Evolutionary conservation across 1,139 yeast genomes (phyloP), one percentile per base, ranked within the genome.

Genomic region (Trichomonascaceae sp.): DNA sequence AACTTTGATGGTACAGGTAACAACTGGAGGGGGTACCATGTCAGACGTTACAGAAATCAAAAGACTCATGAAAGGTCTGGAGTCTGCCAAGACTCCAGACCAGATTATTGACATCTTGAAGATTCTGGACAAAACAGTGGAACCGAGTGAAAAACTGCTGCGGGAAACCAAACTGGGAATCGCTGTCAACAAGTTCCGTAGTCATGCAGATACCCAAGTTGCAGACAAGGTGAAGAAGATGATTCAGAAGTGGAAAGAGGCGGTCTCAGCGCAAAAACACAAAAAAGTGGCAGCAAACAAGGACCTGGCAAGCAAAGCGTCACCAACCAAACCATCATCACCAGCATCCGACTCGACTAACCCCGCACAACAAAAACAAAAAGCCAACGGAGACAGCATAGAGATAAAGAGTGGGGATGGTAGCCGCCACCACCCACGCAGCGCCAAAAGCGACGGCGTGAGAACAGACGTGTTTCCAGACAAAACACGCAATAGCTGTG

Each of bases 121-220:
- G 31, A 67, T 71, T 28, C 63, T 89, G 39, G 75, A 78, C 46
- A 74, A 69, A 41, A 84, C 81, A 9, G 84, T 85, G 33, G 65
- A 67, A 45, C 95, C 97, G 8, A 76, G 93, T 1, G 97, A 89
- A 54, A 73, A 76, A 52, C 66, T 87, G 28, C 64, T 89, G 35
- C 67, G 95, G 51, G 84, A 87, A 52, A 89, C 98, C n/a, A 85
- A 84, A 57, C 89, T 89, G n/a, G 98, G 98, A 40, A 92, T 89
- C 17, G 92, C 89, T 4, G 97, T 89, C 31, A 92, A 92, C 60
- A 85, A 84, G 58, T 74, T 78, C 51, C 71, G 93, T 45, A 61
- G 78, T 8, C 81, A 81, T 43, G 50, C 64, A 16, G 82, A 80
- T 52, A 48, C 66, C 16, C 81, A 77, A 40, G 74, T 89, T 32